Evolutionary conservation across 495 filamentous ascomycete species (phyloP).

Genomic region (Neurospora sp.): DNA sequence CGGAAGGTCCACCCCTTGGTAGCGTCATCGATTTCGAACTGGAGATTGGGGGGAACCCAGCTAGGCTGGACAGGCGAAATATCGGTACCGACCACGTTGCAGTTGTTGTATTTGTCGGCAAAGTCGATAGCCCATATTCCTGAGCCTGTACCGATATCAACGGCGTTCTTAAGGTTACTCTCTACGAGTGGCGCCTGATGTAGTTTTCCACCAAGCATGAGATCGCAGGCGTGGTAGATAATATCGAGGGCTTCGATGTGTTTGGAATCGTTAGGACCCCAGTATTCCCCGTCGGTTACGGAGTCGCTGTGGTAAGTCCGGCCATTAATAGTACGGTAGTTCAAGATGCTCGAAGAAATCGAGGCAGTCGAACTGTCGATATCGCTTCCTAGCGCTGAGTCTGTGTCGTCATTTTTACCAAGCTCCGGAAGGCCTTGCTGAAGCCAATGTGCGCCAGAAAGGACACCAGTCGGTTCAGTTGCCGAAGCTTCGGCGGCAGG

Average conservation of each 20-base stretch:
- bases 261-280: not conserved
- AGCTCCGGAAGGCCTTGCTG: not conserved
- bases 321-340: slow-evolving; percentile 30
- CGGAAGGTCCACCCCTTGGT: slow-evolving; percentile 35
- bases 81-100: slow-evolving; percentile 43
- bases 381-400: not conserved
- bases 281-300: not conserved
- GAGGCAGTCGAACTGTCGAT: slow-evolving; percentile 27
- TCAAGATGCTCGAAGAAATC: slow-evolving; percentile 31
- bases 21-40: slow-evolving; percentile 43
- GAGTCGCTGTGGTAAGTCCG: slow-evolving; percentile 25
- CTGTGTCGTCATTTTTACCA: not conserved
- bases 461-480: not conserved
- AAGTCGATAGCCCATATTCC: slow-evolving; percentile 44
- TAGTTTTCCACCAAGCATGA: slow-evolving; percentile 33
- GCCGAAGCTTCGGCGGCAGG: not conserved
- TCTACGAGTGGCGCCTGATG: slow-evolving; percentile 19
- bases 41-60: slow-evolving; percentile 34
- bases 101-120: slow-evolving; percentile 41
- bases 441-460: not conserved
- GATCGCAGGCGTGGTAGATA: slow-evolving; percentile 23
- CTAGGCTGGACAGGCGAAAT: slow-evolving; percentile 35
- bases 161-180: slow-evolving; percentile 16
- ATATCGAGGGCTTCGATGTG: not conserved
- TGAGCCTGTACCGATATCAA: slow-evolving; percentile 30